Percentiles rank a stretch among this genome's conserved stretches.
Conservation (phyloP, 495 filamentous ascomycete genomes). For the Achaetomiella virescens region DNA sequence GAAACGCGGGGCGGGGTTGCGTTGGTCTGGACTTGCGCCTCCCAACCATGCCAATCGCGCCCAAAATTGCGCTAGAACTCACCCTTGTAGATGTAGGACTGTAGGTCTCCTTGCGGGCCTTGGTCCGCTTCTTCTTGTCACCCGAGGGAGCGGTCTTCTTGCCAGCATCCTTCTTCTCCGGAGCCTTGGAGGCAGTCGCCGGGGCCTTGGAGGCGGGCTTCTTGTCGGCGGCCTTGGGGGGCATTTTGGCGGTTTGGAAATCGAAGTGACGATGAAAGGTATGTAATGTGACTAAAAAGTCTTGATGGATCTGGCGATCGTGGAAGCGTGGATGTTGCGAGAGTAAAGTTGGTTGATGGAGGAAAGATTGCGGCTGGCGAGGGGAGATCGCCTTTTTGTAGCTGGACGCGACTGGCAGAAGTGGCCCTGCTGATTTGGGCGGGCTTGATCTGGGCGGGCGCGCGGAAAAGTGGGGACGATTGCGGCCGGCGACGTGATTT, state of each 20-base stretch:
- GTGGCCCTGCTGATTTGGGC: conserved; percentile 35
- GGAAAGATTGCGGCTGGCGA: conserved; percentile 38
- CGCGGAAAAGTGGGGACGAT: conserved; percentile 22
- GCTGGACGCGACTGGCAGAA: conserved; percentile 41
- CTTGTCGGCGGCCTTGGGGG: conserved; percentile 96
- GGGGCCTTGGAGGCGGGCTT: conserved; percentile 97
- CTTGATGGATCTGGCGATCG: conserved; percentile 25
- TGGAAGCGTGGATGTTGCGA: conserved; percentile 32
- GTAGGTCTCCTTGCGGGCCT: conserved; percentile 99
- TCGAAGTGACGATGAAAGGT: conserved; percentile 27
- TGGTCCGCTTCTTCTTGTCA: conserved; percentile 99
- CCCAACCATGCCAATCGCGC: not conserved
- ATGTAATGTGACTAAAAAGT: conserved; percentile 31
- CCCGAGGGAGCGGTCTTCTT: conserved; percentile 97
- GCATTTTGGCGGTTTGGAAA: conserved; percentile 59
- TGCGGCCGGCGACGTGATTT: conserved; percentile 26
- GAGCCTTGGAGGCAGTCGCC: conserved; percentile 60
- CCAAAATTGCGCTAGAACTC: conserved; percentile 28
- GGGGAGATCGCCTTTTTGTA: conserved; percentile 47
- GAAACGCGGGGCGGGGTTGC: conserved; percentile 1
- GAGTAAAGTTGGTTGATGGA: conserved; percentile 41
- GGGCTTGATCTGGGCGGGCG: conserved; percentile 38
- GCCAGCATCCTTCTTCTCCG: conserved; percentile 99
- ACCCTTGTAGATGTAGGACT: conserved; percentile 99
- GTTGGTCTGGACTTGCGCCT: not conserved